Conservation (phyloP, 352 stramenopile species). For the Globisporangium uncinulatum region DNA sequence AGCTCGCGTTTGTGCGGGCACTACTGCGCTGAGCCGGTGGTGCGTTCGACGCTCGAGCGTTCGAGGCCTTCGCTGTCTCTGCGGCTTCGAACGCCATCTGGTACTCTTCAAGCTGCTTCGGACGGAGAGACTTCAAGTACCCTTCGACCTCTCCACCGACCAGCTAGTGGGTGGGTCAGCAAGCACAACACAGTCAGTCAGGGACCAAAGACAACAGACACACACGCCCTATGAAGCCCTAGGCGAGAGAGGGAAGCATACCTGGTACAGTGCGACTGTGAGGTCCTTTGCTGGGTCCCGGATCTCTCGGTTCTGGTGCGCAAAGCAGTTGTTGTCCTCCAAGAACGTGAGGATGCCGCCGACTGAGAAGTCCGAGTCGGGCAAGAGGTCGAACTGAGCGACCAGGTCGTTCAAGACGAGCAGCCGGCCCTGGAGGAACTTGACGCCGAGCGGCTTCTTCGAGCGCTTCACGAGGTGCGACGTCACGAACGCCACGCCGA, state of each 20-base stretch:
- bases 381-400: slow-evolving; percentile 39
- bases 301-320: slow-evolving; percentile 85
- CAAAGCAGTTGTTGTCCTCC: slow-evolving; percentile 80
- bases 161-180: slow-evolving; percentile 16
- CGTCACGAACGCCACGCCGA: slow-evolving; percentile 58
- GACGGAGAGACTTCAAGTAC: slow-evolving; percentile 74
- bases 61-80: slow-evolving; percentile 33
- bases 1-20: slow-evolving; percentile 2
- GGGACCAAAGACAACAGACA: background rate
- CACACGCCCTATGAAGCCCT: too few relatives aligned
- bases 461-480: slow-evolving; percentile 59
- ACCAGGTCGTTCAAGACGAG: slow-evolving; percentile 58
- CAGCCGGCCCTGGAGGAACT: slow-evolving; percentile 61
- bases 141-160: slow-evolving; percentile 63
- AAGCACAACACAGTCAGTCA: background rate
- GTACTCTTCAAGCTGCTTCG: slow-evolving; percentile 91
- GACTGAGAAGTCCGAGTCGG: slow-evolving; percentile 47
- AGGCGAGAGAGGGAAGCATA: background rate
- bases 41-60: slow-evolving; percentile 12
- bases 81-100: slow-evolving; percentile 78
- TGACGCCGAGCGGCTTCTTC: slow-evolving; percentile 72
- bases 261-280: slow-evolving; percentile 64
- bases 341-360: slow-evolving; percentile 71
- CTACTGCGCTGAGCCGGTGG: slow-evolving; percentile 7
- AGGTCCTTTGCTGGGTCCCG: slow-evolving; percentile 87